These are phyloP conservation scores for Monosporascus ibericus DNA, from an alignment of 2,329 filamentous ascomycete species.

Conservation along the genomic window DNA sequence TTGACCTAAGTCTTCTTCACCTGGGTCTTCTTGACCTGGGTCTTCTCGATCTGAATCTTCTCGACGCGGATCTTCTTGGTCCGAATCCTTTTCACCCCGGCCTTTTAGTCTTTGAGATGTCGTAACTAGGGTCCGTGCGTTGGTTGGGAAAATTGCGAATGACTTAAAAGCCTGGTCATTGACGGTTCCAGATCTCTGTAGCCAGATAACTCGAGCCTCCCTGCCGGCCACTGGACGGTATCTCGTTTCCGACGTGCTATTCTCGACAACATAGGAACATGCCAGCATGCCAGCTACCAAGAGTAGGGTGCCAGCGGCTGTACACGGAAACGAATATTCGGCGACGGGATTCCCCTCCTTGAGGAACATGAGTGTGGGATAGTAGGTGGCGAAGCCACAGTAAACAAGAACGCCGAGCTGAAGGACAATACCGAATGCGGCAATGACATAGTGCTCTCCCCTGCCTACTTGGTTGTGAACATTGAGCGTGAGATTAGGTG, in stretches of 20 bases:
- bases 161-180: constrained; percentile 24
- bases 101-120: neutral
- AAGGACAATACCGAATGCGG: constrained; percentile 12
- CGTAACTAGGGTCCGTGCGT: constrained; percentile 2
- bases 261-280: constrained; percentile 26
- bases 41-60: too few relatives aligned
- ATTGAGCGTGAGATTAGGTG: constrained; percentile 17
- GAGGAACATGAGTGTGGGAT: neutral
- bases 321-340: constrained; percentile 20
- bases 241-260: constrained; percentile 19
- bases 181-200: constrained; percentile 21
- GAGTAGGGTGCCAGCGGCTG: constrained; percentile 18
- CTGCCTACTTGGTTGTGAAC: neutral
- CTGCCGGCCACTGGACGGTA: neutral
- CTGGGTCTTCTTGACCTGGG: neutral
- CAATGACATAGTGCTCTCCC: constrained; percentile 9
- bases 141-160: constrained; percentile 14
- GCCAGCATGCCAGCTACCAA: constrained; percentile 22
- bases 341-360: neutral
- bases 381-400: constrained; percentile 8
- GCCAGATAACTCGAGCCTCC: constrained; percentile 18
- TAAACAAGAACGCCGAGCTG: constrained; percentile 19
- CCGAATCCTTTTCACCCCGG: too few relatives aligned
- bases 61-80: too few relatives aligned
- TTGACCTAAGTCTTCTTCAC: too few relatives aligned